These are phyloP conservation scores for Vararia minispora DNA, from an alignment of 768 basidiomycete genomes.

Conservation along the genomic window DNA sequence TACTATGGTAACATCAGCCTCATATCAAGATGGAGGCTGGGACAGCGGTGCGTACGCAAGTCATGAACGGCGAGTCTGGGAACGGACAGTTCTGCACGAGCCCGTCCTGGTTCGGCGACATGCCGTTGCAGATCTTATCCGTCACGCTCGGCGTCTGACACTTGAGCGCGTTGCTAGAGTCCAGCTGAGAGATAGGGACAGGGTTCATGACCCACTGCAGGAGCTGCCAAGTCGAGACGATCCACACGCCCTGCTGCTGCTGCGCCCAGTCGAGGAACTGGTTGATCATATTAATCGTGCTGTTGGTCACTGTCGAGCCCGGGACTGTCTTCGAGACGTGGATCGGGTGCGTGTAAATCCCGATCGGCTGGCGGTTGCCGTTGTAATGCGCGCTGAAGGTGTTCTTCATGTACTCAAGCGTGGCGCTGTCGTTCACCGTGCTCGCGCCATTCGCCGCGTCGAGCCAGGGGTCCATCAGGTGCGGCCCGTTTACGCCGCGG, in stretches of 20 bases:
- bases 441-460: conserved; percentile 44
- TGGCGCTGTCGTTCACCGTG: conserved; percentile 45
- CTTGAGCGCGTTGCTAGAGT: conserved; percentile 39
- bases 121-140: conserved; percentile 64
- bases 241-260: conserved; percentile 59
- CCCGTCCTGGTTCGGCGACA: conserved; percentile 55
- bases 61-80: conserved; percentile 68
- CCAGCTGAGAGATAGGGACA: conserved; percentile 48
- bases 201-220: conserved; percentile 69
- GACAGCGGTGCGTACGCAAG: conserved; percentile 55
- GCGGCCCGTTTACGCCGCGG: conserved; percentile 39
- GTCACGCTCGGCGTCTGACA: conserved; percentile 54
- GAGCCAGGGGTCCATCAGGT: conserved; percentile 81
- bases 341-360: conserved; percentile 75
- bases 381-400: conserved; percentile 70
- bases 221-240: conserved; percentile 61
- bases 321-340: conserved; percentile 60
- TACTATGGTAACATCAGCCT: conserved; percentile 34
- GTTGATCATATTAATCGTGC: conserved; percentile 68
- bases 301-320: conserved; percentile 36
- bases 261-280: conserved; percentile 77
- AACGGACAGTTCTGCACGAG: conserved; percentile 52
- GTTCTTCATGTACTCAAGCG: conserved; percentile 58
- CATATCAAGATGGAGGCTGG: neutral
- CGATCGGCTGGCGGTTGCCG: conserved; percentile 67